These are phyloP conservation scores for Tephrocybe sp. DNA, from an alignment of 768 basidiomycete genomes.

Conservation along the genomic window DNA sequence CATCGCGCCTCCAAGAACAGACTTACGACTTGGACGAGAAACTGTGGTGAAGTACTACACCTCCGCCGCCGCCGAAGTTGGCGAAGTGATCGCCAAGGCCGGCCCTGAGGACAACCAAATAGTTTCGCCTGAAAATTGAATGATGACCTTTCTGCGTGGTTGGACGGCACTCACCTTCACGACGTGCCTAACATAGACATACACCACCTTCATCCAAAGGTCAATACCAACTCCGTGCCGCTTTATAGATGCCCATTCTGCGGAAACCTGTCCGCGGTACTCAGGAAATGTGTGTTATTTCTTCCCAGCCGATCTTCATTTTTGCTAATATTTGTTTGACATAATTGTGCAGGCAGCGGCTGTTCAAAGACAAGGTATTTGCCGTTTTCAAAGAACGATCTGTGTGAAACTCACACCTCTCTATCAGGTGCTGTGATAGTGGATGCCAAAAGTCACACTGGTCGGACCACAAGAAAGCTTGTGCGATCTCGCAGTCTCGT, in stretches of 20 bases:
- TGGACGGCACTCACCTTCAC: conserved; percentile 20
- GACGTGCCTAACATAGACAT: conserved; percentile 30
- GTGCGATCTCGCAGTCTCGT: conserved; percentile 11
- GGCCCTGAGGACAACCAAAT: conserved; percentile 24
- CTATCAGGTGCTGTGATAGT: conserved; percentile 43
- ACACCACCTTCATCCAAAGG: conserved; percentile 39
- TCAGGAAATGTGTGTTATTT: conserved; percentile 46
- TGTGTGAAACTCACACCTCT: neutral
- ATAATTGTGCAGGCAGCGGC: conserved; percentile 18
- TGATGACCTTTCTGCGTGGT: conserved; percentile 44
- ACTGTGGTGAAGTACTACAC: conserved; percentile 49
- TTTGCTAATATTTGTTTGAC: neutral
- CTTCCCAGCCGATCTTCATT: neutral
- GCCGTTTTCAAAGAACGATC: neutral
- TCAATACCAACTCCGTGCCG: conserved; percentile 47
- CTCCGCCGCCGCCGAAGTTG: conserved; percentile 47
- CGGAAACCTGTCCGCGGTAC: conserved; percentile 57
- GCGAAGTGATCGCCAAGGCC: conserved; percentile 36
- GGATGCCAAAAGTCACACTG: conserved; percentile 40
- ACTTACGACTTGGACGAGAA: conserved; percentile 51
- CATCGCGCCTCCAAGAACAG: conserved; percentile 46
- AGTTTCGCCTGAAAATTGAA: conserved; percentile 37
- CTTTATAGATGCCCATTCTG: conserved; percentile 68
- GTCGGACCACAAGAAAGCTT: conserved; percentile 37
- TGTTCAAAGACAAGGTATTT: conserved; percentile 26